Base-by-base conservation (phyloP, 2,329 filamentous ascomycete genomes). In the Zasmidium angulare region DNA sequence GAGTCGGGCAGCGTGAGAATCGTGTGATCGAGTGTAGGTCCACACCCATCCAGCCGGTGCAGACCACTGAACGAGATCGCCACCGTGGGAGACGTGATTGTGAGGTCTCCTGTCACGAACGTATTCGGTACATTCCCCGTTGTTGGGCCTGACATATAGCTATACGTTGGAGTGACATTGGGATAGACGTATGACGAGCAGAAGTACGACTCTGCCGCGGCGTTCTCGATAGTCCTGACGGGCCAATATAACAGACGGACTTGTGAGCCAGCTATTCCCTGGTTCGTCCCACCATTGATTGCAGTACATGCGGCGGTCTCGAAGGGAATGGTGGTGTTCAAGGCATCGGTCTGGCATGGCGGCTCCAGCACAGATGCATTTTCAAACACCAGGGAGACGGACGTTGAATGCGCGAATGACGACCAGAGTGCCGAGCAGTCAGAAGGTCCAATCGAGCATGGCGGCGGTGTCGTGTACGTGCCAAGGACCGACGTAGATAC, bases 221-320 rank as follows among this genome's bases (percentile, higher is more conserved):
- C n/a, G n/a, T n/a, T n/a, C n/a, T 36, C 53, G 20, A 23, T 63
- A 46, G n/a, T 59, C 7, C 29, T 7, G n/a, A 68, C 58, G 2
- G 66, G 66, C 66, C 66, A 68, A 47, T 66, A 68, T 26, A 68
- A 56, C 3, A 68, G 54, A 40, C 57, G 51, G 10, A 60, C 63
- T 14, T 55, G 54, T 2, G 50, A 55, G 1, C 53, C 65, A 6
- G 57, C 53, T 19, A 67, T 14, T 36, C 29, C 29, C 7, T 7
- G 19, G 10, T 46, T 29, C 3, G 49, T n/a, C 17, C 24, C 23
- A 6, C n/a, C 20, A 12, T 11, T 11, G 10, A 21, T 36, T 11
- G 22, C 31, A 21, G 40, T 55, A 59, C 26, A 48, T 26, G 12
- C 29, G 19, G 29, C 56, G 43, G 22, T 50, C 10, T 58, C 46